phyloP scores from a whole-genome alignment of 1,284 basidiomycete genomes.

The Ceratobasidium sp. region DNA sequence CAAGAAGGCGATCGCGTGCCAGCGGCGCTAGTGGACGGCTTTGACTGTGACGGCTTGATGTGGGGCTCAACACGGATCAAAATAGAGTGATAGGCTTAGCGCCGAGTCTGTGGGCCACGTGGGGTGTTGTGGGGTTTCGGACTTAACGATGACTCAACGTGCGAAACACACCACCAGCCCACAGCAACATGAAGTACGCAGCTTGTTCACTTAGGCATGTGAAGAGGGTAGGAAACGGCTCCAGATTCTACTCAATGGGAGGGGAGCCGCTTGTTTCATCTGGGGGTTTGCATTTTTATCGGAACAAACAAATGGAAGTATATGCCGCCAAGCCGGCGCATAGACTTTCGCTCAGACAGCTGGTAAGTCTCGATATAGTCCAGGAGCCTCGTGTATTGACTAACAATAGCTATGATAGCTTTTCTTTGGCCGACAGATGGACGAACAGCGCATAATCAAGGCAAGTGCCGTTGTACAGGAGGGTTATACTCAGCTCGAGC shows the following conservation, averaged over 20 bases:
- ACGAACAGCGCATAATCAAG: slow-evolving; percentile 78
- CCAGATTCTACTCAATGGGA: slow-evolving; percentile 15
- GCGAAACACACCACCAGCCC: slow-evolving; percentile 8
- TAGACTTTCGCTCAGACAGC: slow-evolving; percentile 81
- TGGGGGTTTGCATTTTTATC: slow-evolving; percentile 75
- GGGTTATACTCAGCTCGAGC: slow-evolving; percentile 27
- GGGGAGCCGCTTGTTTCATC: slow-evolving; percentile 35
- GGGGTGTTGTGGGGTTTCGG: slow-evolving; percentile 35
- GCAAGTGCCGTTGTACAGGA: slow-evolving; percentile 56
- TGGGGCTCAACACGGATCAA: slow-evolving; percentile 43
- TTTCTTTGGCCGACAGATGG: slow-evolving; percentile 83
- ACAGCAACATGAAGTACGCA: slow-evolving; percentile 20
- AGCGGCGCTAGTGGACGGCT: neutral
- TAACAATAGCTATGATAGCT: slow-evolving; percentile 55
- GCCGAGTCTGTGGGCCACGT: slow-evolving; percentile 23
- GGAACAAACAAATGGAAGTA: slow-evolving; percentile 84
- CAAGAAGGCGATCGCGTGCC: neutral
- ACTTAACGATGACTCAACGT: slow-evolving; percentile 40
- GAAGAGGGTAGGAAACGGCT: neutral
- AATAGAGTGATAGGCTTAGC: slow-evolving; percentile 4
- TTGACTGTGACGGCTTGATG: neutral
- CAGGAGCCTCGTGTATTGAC: slow-evolving; percentile 36
- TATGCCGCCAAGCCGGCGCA: slow-evolving; percentile 83
- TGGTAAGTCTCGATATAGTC: slow-evolving; percentile 66
- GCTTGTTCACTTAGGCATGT: slow-evolving; percentile 13